Evolutionary conservation across 345 rosid species (phyloP), one percentile per base, ranked within the genome.

Genomic region (Salix udensis): DNA sequence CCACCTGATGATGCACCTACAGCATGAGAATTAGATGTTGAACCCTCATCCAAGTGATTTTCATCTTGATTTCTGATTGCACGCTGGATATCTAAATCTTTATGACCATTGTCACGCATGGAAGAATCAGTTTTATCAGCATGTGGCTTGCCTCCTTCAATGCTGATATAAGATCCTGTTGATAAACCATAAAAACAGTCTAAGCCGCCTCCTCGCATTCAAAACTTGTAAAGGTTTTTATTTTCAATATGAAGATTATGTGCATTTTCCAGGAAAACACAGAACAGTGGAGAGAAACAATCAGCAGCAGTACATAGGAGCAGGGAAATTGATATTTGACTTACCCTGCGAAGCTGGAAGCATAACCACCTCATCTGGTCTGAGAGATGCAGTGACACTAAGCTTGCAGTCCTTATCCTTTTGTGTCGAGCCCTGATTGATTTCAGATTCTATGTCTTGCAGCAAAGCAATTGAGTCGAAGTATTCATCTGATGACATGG

Each of bases 401-500:
- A 74, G 64, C 77, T 67, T 85, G 68, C 75, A 77, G 39, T 30
- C 52, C 1, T 23, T 73, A 64, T 80, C 77, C 65, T 77, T 80
- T 9, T 42, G 58, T 66, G 28, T 77, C 7, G 31, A 39, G 40
- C 68, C 65, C 39, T 31, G 76, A 46, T 39, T 72, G 39, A 0
- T 75, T 55, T 70, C 78, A 67, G 82, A 37, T 37, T 85, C 89
- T 12, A 84, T 71, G 36, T 89, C 88, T 80, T 70, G 77, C 79
- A 86, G 77, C 26, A 85, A 71, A 60, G 84, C 88, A 40, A 36
- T 12, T 9, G 89, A 42, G 68, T 89, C 91, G 67, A 86, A 90
- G 72, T 42, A 82, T 73, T 83, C 89, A 68, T 73, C 77, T 0
- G 92, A 88, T 61, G 91, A 90, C 78, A 81, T 60, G 75, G 87